These are phyloP conservation scores for Parsonsia alboflavescens DNA, from an alignment of 257 asterid species.

Conservation along the genomic window DNA sequence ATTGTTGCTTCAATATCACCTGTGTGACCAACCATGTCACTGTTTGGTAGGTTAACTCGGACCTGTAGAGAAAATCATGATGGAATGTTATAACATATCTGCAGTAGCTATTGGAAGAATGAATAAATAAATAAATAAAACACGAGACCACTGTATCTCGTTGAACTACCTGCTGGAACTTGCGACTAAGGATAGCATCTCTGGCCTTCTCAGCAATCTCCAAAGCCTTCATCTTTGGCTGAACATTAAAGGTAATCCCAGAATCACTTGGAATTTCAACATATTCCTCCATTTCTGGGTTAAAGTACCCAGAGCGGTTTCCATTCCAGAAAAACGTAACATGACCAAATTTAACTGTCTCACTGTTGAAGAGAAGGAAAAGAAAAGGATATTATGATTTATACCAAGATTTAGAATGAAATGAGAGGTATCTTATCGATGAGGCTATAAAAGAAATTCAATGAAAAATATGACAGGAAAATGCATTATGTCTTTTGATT, in stretches of 20 bases:
- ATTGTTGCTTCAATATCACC: conserved; percentile 91
- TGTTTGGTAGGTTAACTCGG: conserved; percentile 80
- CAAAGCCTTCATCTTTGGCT: conserved; percentile 94
- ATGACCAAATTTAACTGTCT: conserved; percentile 89
- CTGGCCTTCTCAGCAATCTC: conserved; percentile 94
- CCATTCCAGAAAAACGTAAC: conserved; percentile 96
- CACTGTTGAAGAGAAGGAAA: conserved; percentile 46
- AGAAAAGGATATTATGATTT: background rate
- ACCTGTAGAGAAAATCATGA: conserved; percentile 35
- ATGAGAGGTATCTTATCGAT: background rate
- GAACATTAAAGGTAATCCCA: conserved; percentile 84
- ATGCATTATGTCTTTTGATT: background rate
- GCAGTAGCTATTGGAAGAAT: background rate
- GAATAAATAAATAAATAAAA: background rate
- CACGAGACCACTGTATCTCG: background rate
- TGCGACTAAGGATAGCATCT: conserved; percentile 81
- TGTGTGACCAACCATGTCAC: conserved; percentile 99
- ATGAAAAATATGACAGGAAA: no score
- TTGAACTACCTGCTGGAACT: conserved; percentile 77
- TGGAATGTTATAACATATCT: background rate
- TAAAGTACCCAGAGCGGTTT: conserved; percentile 88
- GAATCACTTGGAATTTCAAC: conserved; percentile 89
- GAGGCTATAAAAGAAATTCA: background rate
- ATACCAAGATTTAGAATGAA: background rate
- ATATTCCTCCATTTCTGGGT: conserved; percentile 70